Conservation (phyloP, 345 rosid genomes). For the Gossypium mustelinum region DNA sequence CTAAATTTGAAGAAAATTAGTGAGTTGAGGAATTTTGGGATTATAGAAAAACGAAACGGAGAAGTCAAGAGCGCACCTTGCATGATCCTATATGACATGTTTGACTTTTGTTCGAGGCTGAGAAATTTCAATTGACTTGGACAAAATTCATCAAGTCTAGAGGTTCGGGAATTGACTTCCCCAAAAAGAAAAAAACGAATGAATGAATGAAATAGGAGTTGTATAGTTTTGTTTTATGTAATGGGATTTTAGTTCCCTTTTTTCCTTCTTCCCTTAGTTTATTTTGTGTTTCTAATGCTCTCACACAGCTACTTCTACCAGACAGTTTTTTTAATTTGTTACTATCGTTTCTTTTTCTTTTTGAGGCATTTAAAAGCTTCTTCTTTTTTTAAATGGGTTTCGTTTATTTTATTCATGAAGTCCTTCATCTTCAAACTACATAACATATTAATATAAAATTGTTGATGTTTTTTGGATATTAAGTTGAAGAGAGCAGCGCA, state of each 20-base stretch:
- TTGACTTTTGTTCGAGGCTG: neutral
- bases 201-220: neutral
- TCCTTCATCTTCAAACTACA: too few species aligned
- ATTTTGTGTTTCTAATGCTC: constrained; percentile 18
- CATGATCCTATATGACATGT: constrained; percentile 34
- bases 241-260: constrained; percentile 4
- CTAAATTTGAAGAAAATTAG: constrained; percentile 13
- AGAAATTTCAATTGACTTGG: neutral
- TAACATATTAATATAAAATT: too few species aligned
- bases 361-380: constrained; percentile 9
- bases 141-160: constrained; percentile 23
- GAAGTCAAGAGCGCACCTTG: constrained; percentile 98
- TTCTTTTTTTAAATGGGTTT: neutral
- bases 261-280: constrained; percentile 17
- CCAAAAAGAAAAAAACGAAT: neutral
- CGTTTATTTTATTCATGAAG: neutral
- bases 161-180: constrained; percentile 96
- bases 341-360: neutral
- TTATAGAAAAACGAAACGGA: constrained; percentile 26
- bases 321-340: constrained; percentile 1
- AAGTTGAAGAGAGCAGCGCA: too few species aligned
- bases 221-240: constrained; percentile 14
- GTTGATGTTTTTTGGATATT: too few species aligned
- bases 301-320: constrained; percentile 7
- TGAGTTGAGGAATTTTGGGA: constrained; percentile 24